A percentile compares a stretch with the other conserved stretches of the same genome.
These are phyloP conservation scores for Raphanus hybrid DNA, from an alignment of 441 rosid genomes.

Conservation along the genomic window DNA sequence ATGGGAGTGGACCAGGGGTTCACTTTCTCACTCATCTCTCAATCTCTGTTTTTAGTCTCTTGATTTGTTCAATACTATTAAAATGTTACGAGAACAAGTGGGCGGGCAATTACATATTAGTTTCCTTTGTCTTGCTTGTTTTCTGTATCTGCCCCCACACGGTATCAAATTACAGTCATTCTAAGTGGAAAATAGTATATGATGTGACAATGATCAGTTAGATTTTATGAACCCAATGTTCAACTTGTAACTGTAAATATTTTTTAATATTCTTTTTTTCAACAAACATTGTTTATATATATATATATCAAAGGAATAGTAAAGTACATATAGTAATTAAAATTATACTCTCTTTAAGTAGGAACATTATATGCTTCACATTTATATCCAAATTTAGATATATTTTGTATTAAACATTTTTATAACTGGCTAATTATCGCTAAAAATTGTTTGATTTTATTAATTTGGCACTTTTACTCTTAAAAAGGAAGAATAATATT, in stretches of 20 bases:
- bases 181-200: neutral
- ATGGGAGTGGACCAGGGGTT: no score
- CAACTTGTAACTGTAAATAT: conserved; percentile 30
- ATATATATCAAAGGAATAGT: conserved; percentile 1
- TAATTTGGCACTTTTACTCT: no score
- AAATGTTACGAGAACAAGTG: conserved; percentile 23
- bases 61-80: conserved; percentile 5
- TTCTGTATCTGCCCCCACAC: conserved; percentile 34
- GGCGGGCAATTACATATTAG: conserved; percentile 7
- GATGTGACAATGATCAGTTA: conserved; percentile 35
- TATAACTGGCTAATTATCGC: no score
- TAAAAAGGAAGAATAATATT: no score
- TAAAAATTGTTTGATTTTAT: no score
- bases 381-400: no score
- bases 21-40: no score
- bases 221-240: conserved; percentile 22
- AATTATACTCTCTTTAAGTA: no score
- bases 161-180: conserved; percentile 31
- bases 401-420: no score
- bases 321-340: no score
- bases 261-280: neutral
- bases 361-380: no score
- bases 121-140: conserved; percentile 29
- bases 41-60: no score
- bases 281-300: neutral